Base-by-base conservation (phyloP, 1,139 yeast genomes). In the Trichomonascaceae sp. region DNA sequence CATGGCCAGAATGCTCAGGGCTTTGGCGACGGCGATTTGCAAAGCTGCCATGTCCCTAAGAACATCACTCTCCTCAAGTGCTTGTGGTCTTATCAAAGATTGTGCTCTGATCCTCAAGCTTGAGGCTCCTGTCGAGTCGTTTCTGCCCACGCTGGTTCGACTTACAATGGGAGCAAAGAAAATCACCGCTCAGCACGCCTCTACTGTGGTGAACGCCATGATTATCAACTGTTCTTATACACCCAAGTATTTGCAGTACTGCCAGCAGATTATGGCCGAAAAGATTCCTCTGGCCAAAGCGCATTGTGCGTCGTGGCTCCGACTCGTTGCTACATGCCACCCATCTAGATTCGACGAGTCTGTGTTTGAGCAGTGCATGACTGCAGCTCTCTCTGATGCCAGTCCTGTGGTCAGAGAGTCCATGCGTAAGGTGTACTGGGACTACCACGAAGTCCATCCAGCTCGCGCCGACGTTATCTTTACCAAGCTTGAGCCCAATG, bases 1-100 rank as follows among this genome's bases (percentile, higher is more conserved):
- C 4, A 54, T 77, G 28, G 47, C 70, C 0, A 45, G 59, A 16
- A 56, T 62, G 17, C 40, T 77, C n/a, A 64, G 60, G 35, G 50
- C 50, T 1, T 43, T 74, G 20, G 54, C 70, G 2, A 84, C 74
- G n/a, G 75, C 78, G 6, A 68, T 87, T 2, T 60, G 70, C 36
- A 85, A 82, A 44, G 75, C 85, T 0, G 63, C 76, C 2, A 50
- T 65, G 4, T 84, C 97, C 0, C 62, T 89, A 36, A 65, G 99
- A 48, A 89, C 99, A 0, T 80, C 95, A 0, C 62, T 89, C 16
- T 74, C 89, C 1, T 62, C 74, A 2, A 71, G 79, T 46, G 81
- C 87, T 0, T 79, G 93, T 48, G 82, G 76, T 39, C 54, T 85
- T 18, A 63, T 82, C n/a, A 82, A 81, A 48, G 97, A 87, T 44